phyloP scores from a whole-genome alignment of 176 grass and related monocot genomes.

The Juncus inflexus region DNA sequence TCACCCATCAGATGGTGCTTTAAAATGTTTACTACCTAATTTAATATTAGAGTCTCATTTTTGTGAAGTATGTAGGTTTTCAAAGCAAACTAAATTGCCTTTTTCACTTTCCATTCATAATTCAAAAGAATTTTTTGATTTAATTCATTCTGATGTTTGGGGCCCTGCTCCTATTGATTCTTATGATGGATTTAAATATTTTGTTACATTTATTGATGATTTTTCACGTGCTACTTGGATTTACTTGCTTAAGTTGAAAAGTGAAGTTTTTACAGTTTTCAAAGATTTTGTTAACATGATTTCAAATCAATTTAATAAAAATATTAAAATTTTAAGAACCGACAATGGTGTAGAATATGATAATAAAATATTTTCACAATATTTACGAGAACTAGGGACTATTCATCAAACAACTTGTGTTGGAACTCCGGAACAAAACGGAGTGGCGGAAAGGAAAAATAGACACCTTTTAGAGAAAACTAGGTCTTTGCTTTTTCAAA shows the following conservation, averaged over 20 bases:
- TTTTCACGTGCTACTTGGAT: slow-evolving; percentile 11
- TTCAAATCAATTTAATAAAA: not conserved
- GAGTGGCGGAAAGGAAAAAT: slow-evolving; percentile 1
- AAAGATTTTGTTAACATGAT: slow-evolving; percentile 2
- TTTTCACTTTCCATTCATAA: not conserved
- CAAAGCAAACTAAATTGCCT: slow-evolving; percentile 5
- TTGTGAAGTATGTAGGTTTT: slow-evolving; percentile 15
- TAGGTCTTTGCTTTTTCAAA: not conserved
- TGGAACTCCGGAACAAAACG: slow-evolving; percentile 7
- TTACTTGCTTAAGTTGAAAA: not conserved
- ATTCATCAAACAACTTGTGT: slow-evolving; percentile 9
- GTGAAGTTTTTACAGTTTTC: not conserved
- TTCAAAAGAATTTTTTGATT: not conserved
- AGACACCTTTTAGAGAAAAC: slow-evolving; percentile 1
- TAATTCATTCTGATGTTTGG: slow-evolving; percentile 24
- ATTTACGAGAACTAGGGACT: not conserved
- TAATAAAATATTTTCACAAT: not conserved
- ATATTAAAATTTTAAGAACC: slow-evolving; percentile 4
- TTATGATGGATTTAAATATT: slow-evolving; percentile 17
- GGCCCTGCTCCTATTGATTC: not conserved
- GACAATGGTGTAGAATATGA: slow-evolving; percentile 19
- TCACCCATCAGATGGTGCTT: not conserved
- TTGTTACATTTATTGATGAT: slow-evolving; percentile 22
- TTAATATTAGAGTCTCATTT: not conserved
- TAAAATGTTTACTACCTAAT: not conserved